Evolutionary conservation across 768 basidiomycete genomes (phyloP).

Genomic region (Podaxis pistillaris): DNA sequence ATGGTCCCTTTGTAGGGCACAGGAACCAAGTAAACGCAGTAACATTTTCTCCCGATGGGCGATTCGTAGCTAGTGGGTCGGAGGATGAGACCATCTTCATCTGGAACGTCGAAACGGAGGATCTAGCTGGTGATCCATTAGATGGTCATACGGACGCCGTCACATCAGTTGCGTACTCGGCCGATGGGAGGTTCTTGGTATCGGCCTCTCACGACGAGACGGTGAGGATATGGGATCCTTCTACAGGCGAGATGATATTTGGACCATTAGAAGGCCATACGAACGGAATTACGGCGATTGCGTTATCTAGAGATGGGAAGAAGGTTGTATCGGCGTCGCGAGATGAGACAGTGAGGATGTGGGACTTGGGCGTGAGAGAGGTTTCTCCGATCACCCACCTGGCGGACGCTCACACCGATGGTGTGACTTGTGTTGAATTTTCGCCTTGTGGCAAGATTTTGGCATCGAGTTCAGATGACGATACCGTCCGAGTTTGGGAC

Average conservation of each 20-base stretch:
- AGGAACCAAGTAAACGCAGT: slow-evolving; percentile 20
- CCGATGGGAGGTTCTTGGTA: slow-evolving; percentile 18
- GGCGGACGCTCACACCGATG: slow-evolving; percentile 15
- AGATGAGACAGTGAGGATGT: slow-evolving; percentile 21
- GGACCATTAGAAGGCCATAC: slow-evolving; percentile 14
- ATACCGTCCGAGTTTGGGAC: slow-evolving; percentile 21
- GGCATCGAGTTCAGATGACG: slow-evolving; percentile 32
- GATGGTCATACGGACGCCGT: slow-evolving; percentile 22
- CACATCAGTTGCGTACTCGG: slow-evolving; percentile 19
- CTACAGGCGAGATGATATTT: slow-evolving; percentile 10
- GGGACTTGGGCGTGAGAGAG: slow-evolving; percentile 18
- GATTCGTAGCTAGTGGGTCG: slow-evolving; percentile 20
- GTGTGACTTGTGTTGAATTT: slow-evolving; percentile 22
- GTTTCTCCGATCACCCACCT: not conserved
- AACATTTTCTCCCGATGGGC: slow-evolving; percentile 19
- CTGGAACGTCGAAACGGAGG: slow-evolving; percentile 19
- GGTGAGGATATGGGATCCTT: slow-evolving; percentile 25
- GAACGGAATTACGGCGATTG: slow-evolving; percentile 18
- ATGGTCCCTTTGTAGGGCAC: slow-evolving; percentile 18
- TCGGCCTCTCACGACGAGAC: slow-evolving; percentile 24
- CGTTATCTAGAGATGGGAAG: slow-evolving; percentile 22
- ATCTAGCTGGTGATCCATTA: slow-evolving; percentile 7
- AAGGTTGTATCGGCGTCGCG: slow-evolving; percentile 17
- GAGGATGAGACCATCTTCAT: slow-evolving; percentile 20
- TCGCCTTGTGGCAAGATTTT: slow-evolving; percentile 24